Base-by-base conservation (phyloP, 1,284 basidiomycete genomes). In the Malassezia globosa region DNA sequence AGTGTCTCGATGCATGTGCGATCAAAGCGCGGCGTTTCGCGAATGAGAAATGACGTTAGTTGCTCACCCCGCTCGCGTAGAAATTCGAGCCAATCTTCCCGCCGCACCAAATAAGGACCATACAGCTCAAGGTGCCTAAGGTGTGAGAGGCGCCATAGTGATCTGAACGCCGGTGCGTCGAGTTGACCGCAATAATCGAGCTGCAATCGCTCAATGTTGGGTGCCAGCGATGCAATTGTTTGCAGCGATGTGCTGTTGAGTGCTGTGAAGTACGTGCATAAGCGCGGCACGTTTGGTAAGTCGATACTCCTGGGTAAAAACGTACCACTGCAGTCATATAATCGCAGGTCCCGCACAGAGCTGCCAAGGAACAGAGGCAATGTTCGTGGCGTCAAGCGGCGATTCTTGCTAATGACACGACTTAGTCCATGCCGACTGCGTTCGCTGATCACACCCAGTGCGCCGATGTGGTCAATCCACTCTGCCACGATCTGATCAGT, bases 151-250 rank as follows among this genome's bases (percentile, higher is more conserved):
- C 78, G 77, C 5, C 72, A 76, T 10, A 77, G 76, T 1, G 77
- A 73, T 10, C 74, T 70, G 31, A 95, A 73, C 18, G 83, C 81
- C 0, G 77, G 72, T 54, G 85, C 80, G 58, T 84, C 79, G 51
- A 96, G 78, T 44, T 83, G 82, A 7, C 92, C 94, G 61, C 90
- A 96, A 59, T 82, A 82, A 61, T 89, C 84, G 16, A 97, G 80
- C 0, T 82, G 80, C 50, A 71, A 54, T n/a, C 51, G 49, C 37
- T 58, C 51, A 18, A 69, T 31, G 16, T 60, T 51, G 14, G 69
- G 69, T 1, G 61, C 58, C 44, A 71, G 63, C 0, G 51, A 55
- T 6, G 61, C 51, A 23, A 71, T 55, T 26, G 55, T 59, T 34
- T 54, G 51, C 39, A 66, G 46, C 16, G 65, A 54, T 10, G 64